Conservation (phyloP, 108 stramenopile species). For the Skeletonema marinoi region DNA sequence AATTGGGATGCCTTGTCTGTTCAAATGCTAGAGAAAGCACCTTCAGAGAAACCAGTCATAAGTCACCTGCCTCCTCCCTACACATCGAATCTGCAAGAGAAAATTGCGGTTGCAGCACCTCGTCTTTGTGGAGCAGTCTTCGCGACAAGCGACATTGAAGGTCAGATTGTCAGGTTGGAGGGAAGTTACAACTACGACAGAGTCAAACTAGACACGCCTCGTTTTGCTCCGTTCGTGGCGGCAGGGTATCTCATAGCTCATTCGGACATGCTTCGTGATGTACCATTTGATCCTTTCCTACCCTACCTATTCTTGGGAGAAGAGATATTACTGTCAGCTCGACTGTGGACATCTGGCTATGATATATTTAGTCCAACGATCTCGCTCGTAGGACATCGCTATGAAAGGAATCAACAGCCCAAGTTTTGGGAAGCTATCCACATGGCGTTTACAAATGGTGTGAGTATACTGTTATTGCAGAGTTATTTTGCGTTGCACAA, state of each 20-base stretch:
- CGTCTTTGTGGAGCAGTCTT: constrained; percentile 89
- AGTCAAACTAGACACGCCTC: constrained; percentile 61
- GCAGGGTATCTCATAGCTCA: constrained; percentile 82
- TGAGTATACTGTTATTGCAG: constrained; percentile 1
- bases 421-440: constrained; percentile 98
- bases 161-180: constrained; percentile 86
- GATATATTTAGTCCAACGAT: constrained; percentile 95
- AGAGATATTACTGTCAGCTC: constrained; percentile 90
- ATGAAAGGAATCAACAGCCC: constrained; percentile 87
- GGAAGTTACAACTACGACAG: constrained; percentile 72
- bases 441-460: constrained; percentile 66
- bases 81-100: constrained; percentile 51
- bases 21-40: constrained; percentile 77
- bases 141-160: constrained; percentile 83
- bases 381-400: constrained; percentile 88
- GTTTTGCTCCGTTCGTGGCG: constrained; percentile 84
- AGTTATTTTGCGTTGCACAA: neutral
- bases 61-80: constrained; percentile 89
- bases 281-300: constrained; percentile 98
- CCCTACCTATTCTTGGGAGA: constrained; percentile 99
- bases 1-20: constrained; percentile 90
- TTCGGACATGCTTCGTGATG: constrained; percentile 53
- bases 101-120: constrained; percentile 50
- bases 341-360: constrained; percentile 95
- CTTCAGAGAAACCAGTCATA: constrained; percentile 86